A percentile compares a stretch with the other conserved stretches of the same genome.
Evolutionary conservation across 1,284 basidiomycete species (phyloP).

Genomic region (Anthracocystis setariae): DNA sequence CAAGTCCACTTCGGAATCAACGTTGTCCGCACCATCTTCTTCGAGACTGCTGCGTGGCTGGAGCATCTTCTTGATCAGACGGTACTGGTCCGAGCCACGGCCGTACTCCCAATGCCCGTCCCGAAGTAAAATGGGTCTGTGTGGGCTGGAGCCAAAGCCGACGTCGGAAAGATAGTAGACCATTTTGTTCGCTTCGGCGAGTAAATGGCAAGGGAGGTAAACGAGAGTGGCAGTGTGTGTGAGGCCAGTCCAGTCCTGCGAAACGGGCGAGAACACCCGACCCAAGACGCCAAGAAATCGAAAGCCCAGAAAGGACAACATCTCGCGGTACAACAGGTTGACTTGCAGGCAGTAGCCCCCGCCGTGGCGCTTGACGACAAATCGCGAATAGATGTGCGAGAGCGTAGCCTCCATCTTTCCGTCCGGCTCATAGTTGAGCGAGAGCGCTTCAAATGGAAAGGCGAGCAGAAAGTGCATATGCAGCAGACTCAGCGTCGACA

Average conservation of each 20-base stretch:
- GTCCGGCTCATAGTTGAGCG: constrained; percentile 41
- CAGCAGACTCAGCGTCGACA: constrained; percentile 24
- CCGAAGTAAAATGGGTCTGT: constrained; percentile 28
- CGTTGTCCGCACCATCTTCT: background rate
- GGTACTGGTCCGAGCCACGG: constrained; percentile 13
- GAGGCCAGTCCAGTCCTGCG: constrained; percentile 12
- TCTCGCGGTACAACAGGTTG: constrained; percentile 34
- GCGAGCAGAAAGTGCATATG: constrained; percentile 38
- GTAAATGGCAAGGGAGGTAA: constrained; percentile 26
- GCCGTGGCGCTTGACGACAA: constrained; percentile 4
- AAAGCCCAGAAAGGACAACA: constrained; percentile 25
- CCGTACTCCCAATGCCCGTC: constrained; percentile 33
- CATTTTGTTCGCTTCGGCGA: background rate
- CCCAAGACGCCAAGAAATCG: constrained; percentile 25
- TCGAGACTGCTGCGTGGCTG: constrained; percentile 25
- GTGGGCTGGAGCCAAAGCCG: constrained; percentile 28
- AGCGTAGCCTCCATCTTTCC: constrained; percentile 8
- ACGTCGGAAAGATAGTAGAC: constrained; percentile 43
- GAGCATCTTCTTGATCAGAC: constrained; percentile 1
- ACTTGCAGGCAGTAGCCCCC: constrained; percentile 52
- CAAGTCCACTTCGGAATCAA: background rate
- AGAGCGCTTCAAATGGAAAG: constrained; percentile 46
- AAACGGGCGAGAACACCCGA: constrained; percentile 13
- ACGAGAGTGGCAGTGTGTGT: constrained; percentile 37
- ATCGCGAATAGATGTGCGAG: constrained; percentile 20